A percentile compares a stretch with the other conserved stretches of the same genome.
Evolutionary conservation across 306 rosid genomes (phyloP).

Genomic region (Prunus fruticosa): DNA sequence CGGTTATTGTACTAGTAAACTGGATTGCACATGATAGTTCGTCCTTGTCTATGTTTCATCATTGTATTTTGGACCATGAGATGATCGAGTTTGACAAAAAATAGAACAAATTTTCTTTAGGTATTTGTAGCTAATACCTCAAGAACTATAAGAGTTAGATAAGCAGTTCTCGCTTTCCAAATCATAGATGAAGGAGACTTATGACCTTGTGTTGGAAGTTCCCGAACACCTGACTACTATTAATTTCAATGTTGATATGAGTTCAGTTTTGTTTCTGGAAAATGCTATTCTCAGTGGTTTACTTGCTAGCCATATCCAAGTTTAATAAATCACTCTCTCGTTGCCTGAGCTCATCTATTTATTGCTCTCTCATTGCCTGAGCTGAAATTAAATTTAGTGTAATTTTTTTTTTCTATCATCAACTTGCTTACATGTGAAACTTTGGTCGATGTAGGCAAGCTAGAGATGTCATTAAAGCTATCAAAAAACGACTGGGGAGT

Average conservation of each 20-base stretch:
- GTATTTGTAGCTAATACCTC: not conserved
- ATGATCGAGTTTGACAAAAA: not conserved
- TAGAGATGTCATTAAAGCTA: conserved; percentile 71
- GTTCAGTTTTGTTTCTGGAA: not conserved
- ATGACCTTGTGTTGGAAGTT: not conserved
- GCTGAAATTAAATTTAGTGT: conserved; percentile 1
- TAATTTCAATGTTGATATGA: not conserved
- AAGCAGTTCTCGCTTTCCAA: not conserved
- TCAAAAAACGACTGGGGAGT: conserved; percentile 76
- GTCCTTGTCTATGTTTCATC: not conserved
- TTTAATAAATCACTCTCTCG: not conserved
- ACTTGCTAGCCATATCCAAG: not conserved
- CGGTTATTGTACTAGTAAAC: not conserved
- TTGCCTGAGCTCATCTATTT: not conserved
- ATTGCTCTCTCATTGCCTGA: not conserved
- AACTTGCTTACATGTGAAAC: not conserved
- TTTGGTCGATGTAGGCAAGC: conserved; percentile 58
- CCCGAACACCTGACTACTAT: not conserved
- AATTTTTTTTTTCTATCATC: conserved; percentile 13
- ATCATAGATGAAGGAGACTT: not conserved
- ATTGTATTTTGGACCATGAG: not conserved
- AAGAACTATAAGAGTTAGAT: not conserved
- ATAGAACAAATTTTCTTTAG: not conserved
- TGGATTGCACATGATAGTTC: not conserved
- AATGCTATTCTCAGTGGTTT: not conserved